Base-by-base conservation (phyloP, 352 stramenopile genomes). In the Phytophthora pluvialis region DNA sequence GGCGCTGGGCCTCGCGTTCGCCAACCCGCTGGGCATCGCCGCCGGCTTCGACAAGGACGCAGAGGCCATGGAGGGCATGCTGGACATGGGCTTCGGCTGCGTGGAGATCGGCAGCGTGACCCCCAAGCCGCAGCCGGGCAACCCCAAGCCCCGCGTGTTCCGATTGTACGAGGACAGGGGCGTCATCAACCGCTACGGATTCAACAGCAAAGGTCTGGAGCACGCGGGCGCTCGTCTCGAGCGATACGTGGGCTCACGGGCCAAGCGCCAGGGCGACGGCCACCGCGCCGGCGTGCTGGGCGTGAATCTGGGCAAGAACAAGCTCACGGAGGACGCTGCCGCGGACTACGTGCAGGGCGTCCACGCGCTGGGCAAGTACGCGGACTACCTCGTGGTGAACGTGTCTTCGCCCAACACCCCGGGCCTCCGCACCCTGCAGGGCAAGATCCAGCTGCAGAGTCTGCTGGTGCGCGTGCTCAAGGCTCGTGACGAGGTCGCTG, bases 261-360 rank as follows among this genome's bases (percentile, higher is more conserved):
- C 52, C 5, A 56, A 68, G 16, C 73, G 66, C 26, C 60, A 74
- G 4, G 47, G 53, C 1, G 59, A 67, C 44, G 43, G 76, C n/a
- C 67, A 92, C 46, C 86, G 81, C 18, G 61, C 76, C 10, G 94
- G 94, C 15, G 72, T 98, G 6, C 63, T 99, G 4, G 97, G 97
- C 12, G 88, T 99, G 11, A 99, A 99, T 73, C 67, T 99, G 40
- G 97, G 97, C 54, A 99, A 99, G 80, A 99, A 99, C 80, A 99
- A 99, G 70, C 75, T 80, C 18, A 90, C 85, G 3, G 81, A 94
- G 46, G 84, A 94, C 58, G 83, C 83, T 1, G 83, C 87, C 3
- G 67, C 77, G 0, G 86, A 99, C 73, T 99, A 99, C 75, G 83
- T 94, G 32, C 72, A 76, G 31, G 95, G 96, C 15, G 98, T 99